Base-by-base conservation (phyloP, 2,329 filamentous ascomycete species). In the Trichoderma arundinaceum region DNA sequence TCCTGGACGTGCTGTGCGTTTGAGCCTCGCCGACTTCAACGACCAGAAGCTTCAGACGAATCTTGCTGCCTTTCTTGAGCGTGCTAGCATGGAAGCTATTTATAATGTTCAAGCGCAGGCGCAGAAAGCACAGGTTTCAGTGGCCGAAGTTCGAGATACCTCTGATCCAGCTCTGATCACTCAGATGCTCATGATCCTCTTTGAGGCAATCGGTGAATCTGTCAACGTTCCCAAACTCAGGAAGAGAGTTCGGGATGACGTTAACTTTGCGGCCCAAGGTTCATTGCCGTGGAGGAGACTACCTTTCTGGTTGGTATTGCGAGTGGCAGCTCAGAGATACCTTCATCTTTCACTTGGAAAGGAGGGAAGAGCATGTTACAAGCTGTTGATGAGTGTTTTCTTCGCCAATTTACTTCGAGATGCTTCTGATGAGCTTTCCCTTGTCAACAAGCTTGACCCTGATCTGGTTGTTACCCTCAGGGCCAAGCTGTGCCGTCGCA, bases 171-270 rank as follows among this genome's bases (percentile, higher is more conserved):
- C 49, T 5, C 12, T 67, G 1, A 62, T 67, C 15, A 38, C 63
- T 2, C 35, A 67, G 17, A 58, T 67, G 66, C 32, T 67, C 1
- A 52, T 67, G 44, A n/a, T 15, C 4, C 22, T 67, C 4, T 12
- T 67, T 7, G 66, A 67, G 13, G 63, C 56, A 3, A 19, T 67
- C 2, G 66, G 66, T 0, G 19, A 41, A 15, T 51, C 33, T 4
- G 22, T 13, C 1, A 15, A 78, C 84, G 75, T 81, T 0, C 68
- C 75, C 0, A 28, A 78, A 0, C 71, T 90, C 1, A 77, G 77
- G 0, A 92, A 92, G 71, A 79, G 83, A 2, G 81, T 90, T 0
- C 80, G 86, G 0, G 89, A 91, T 57, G 87, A 67, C 13, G 63
- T 67, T 1, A 66, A 65, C 15, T 51, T 67, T 1, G 1, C 4